Evolutionary conservation across 371 early-diverging fungal species (phyloP).

Genomic region (Vittaforma corneae): DNA sequence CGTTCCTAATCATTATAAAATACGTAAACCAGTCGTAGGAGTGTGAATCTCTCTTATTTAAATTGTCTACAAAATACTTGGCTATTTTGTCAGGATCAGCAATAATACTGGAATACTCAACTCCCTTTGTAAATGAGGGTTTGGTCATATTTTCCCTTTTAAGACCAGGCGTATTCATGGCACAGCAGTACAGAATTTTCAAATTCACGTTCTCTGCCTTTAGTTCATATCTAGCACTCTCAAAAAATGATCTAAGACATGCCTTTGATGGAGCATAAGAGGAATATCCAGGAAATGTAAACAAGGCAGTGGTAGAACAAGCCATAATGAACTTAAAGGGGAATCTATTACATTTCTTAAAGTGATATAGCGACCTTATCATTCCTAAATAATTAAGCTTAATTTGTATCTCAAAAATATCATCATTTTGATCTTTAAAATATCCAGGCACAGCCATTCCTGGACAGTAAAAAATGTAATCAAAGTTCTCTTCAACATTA

Average conservation of each 20-base stretch:
- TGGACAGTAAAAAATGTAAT: constrained; percentile 69
- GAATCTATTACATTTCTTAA: constrained; percentile 62
- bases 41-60: constrained; percentile 22
- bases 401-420: constrained; percentile 63
- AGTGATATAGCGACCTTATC: constrained; percentile 62
- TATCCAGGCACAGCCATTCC: constrained; percentile 66
- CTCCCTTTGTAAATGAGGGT: constrained; percentile 66
- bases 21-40: constrained; percentile 31
- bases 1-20: constrained; percentile 18
- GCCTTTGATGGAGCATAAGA: constrained; percentile 72
- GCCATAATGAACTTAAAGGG: constrained; percentile 66
- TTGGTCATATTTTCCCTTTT: constrained; percentile 68
- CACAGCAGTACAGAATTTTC: constrained; percentile 70
- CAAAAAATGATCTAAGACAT: constrained; percentile 63
- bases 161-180: constrained; percentile 69
- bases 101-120: constrained; percentile 61
- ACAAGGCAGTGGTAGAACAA: constrained; percentile 66
- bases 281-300: constrained; percentile 65
- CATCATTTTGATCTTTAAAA: constrained; percentile 64
- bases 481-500: constrained; percentile 61
- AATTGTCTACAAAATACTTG: constrained; percentile 16
- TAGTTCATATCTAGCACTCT: constrained; percentile 68
- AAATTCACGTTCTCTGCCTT: constrained; percentile 63
- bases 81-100: constrained; percentile 26
- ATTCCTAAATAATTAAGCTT: constrained; percentile 70